Percentiles rank a stretch among this genome's conserved stretches.
phyloP scores from a whole-genome alignment of 2,329 filamentous ascomycete species.

The Penicillium sp. region DNA sequence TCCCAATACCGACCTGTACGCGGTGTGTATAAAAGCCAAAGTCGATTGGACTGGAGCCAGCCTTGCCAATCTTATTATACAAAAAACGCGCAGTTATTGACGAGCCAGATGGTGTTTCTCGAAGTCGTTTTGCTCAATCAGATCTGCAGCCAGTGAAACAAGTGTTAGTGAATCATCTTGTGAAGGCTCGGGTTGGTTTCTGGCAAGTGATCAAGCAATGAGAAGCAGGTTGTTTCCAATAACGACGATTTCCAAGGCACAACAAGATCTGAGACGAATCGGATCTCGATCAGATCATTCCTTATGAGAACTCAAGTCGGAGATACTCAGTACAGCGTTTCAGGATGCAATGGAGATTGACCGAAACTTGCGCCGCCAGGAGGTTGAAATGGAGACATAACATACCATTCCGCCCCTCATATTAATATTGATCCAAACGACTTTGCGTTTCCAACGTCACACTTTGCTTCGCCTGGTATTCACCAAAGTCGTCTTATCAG shows the following conservation, averaged over 20 bases:
- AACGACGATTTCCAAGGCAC: constrained; percentile 2
- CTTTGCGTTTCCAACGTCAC: constrained; percentile 12
- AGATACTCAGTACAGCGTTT: constrained; percentile 13
- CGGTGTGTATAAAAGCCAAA: background rate
- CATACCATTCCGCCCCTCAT: constrained; percentile 33
- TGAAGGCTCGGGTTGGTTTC: background rate
- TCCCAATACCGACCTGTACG: background rate
- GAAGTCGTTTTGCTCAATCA: constrained; percentile 12
- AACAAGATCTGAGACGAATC: constrained; percentile 18
- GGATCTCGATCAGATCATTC: constrained; percentile 21
- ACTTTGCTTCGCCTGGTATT: background rate
- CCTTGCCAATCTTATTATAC: constrained; percentile 28
- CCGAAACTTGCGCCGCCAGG: constrained; percentile 14
- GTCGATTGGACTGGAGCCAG: constrained; percentile 30
- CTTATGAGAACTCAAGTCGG: constrained; percentile 18
- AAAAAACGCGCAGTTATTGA: background rate
- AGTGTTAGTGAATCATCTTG: constrained; percentile 24
- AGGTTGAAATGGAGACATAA: constrained; percentile 17
- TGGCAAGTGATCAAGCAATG: background rate
- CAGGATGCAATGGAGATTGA: constrained; percentile 19
- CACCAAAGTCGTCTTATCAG: background rate
- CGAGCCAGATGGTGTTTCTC: background rate
- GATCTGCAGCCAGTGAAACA: constrained; percentile 19
- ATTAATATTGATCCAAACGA: constrained; percentile 19
- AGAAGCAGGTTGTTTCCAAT: background rate